phyloP scores from a whole-genome alignment of 352 stramenopile genomes.

The Globisporangium cystogenes region DNA sequence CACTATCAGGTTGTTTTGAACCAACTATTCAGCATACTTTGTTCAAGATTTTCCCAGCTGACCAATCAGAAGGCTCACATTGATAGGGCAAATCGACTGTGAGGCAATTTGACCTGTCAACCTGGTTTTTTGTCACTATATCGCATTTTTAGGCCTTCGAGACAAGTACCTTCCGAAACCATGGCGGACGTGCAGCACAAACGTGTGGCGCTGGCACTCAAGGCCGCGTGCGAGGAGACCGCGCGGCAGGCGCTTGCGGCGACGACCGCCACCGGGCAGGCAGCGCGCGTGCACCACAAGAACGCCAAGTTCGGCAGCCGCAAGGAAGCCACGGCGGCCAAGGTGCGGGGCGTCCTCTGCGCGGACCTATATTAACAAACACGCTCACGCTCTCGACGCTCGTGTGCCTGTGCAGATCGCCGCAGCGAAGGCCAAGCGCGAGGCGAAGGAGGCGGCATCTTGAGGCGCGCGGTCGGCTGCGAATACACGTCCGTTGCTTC shows the following conservation, averaged over 20 bases:
- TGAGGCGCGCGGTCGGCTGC: background rate
- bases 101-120: too few relatives aligned
- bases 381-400: slow-evolving; percentile 1
- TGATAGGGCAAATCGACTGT: too few relatives aligned
- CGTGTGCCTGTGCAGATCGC: slow-evolving; percentile 39
- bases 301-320: slow-evolving; percentile 78
- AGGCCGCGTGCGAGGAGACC: slow-evolving; percentile 79
- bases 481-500: background rate
- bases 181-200: slow-evolving; percentile 69
- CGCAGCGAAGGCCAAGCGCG: slow-evolving; percentile 69
- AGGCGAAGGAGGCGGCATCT: slow-evolving; percentile 28
- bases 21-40: too few relatives aligned
- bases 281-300: slow-evolving; percentile 75
- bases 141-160: too few relatives aligned
- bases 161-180: too few relatives aligned
- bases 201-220: slow-evolving; percentile 63
- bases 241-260: slow-evolving; percentile 72
- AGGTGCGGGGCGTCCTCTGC: slow-evolving; percentile 20
- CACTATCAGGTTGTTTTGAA: too few relatives aligned
- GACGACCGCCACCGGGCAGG: slow-evolving; percentile 63
- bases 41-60: too few relatives aligned
- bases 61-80: too few relatives aligned
- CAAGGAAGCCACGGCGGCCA: slow-evolving; percentile 79
- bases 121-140: too few relatives aligned
- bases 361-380: background rate